phyloP scores from a whole-genome alignment of 140 eudicot genomes.

The Flaveria floridana region DNA sequence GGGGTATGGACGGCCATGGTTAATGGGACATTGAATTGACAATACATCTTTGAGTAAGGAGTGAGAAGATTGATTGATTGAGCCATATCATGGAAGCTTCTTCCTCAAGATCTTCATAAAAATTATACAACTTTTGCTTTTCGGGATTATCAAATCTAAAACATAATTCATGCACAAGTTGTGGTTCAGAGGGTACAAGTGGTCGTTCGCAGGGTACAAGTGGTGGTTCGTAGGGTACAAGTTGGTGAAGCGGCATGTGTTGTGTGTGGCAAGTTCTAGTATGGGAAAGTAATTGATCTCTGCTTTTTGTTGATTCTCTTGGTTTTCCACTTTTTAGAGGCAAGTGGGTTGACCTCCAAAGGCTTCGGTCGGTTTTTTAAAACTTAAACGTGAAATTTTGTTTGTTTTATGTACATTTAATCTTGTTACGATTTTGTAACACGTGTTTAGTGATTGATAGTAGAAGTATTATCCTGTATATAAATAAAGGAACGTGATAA shows the following conservation, averaged over 20 bases:
- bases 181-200: constrained; percentile 16
- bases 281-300: constrained; percentile 18
- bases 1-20: constrained; percentile 43
- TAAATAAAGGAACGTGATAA: no score
- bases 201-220: constrained; percentile 2
- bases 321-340: constrained; percentile 39
- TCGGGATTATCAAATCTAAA: background rate
- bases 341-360: constrained; percentile 43
- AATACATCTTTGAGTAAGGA: constrained; percentile 20
- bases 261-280: constrained; percentile 9
- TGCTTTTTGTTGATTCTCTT: constrained; percentile 42
- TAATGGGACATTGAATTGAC: constrained; percentile 49
- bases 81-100: constrained; percentile 43
- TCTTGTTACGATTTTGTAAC: background rate
- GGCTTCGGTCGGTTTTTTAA: background rate
- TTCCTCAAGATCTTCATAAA: constrained; percentile 33
- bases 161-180: no score
- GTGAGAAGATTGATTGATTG: constrained; percentile 37
- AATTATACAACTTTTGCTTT: constrained; percentile 34
- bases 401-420: background rate
- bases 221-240: background rate
- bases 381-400: constrained; percentile 22
- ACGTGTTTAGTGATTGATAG: background rate
- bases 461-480: no score
- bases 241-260: background rate